These are phyloP conservation scores for Diplocarpon rosae DNA, from an alignment of 2,329 filamentous ascomycete genomes.

Conservation along the genomic window DNA sequence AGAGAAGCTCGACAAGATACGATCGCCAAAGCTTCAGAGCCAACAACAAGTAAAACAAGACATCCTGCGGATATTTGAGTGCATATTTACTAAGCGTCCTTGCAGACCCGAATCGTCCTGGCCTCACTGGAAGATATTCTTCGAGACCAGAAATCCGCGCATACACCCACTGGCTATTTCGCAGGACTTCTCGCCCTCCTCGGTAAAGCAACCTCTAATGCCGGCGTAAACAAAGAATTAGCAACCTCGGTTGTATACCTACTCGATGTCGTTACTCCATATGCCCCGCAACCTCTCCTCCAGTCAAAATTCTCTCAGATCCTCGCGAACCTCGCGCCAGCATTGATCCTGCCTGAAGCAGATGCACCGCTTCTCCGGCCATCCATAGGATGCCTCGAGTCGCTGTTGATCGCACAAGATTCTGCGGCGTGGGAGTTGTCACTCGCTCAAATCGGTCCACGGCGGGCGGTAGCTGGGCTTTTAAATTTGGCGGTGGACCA, in stretches of 20 bases:
- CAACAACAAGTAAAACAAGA: constrained; percentile 64
- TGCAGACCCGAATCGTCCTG: constrained; percentile 72
- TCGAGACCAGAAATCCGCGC: constrained; percentile 72
- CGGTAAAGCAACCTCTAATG: constrained; percentile 56
- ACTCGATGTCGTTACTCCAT: constrained; percentile 81
- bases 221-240: constrained; percentile 67
- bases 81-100: constrained; percentile 3
- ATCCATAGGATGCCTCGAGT: constrained; percentile 87
- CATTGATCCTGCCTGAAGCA: constrained; percentile 66
- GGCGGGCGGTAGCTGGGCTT: constrained; percentile 76
- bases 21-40: constrained; percentile 90
- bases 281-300: constrained; percentile 74
- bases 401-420: constrained; percentile 84
- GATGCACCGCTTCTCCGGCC: constrained; percentile 80
- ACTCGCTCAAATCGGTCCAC: constrained; percentile 71
- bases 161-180: constrained; percentile 86
- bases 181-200: constrained; percentile 87
- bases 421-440: constrained; percentile 77
- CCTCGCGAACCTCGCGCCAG: constrained; percentile 72
- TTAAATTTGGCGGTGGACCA: constrained; percentile 76
- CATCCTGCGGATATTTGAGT: background rate
- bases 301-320: constrained; percentile 94
- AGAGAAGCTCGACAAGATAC: constrained; percentile 94
- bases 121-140: constrained; percentile 88
- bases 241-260: constrained; percentile 86